phyloP scores from a whole-genome alignment of 345 rosid genomes.

The Sapria himalayana region DNA sequence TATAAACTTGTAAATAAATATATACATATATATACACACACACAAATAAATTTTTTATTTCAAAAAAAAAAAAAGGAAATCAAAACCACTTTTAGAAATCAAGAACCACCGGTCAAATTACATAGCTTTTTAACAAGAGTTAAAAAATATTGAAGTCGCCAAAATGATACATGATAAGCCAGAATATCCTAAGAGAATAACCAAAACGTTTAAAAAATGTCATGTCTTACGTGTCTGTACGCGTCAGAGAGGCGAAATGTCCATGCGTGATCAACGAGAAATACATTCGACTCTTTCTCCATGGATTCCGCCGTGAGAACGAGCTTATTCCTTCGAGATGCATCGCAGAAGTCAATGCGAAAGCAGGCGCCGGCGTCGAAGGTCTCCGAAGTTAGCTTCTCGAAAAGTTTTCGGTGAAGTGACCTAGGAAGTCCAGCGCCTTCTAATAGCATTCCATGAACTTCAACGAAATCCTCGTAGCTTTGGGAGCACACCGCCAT shows the following conservation, averaged over 20 bases:
- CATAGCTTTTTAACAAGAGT: too few species aligned
- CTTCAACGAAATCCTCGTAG: conserved; percentile 59
- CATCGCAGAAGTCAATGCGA: conserved; percentile 46
- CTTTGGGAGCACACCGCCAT: too few species aligned
- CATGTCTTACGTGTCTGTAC: conserved; percentile 32
- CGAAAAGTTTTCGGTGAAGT: conserved; percentile 47
- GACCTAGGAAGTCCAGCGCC: conserved; percentile 62
- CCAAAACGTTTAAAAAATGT: background rate
- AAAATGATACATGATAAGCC: too few species aligned
- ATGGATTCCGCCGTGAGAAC: conserved; percentile 36
- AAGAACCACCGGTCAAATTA: too few species aligned
- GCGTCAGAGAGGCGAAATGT: conserved; percentile 80
- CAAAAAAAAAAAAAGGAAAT: too few species aligned
- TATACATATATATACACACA: too few species aligned
- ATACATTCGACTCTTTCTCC: conserved; percentile 44
- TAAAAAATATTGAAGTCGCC: too few species aligned
- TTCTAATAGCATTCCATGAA: conserved; percentile 57
- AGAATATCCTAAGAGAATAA: background rate
- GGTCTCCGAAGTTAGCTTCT: conserved; percentile 47
- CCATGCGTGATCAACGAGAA: conserved; percentile 91
- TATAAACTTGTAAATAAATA: too few species aligned
- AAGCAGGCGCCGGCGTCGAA: conserved; percentile 73
- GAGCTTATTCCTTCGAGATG: conserved; percentile 47
- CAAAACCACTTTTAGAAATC: too few species aligned
- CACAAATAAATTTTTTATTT: too few species aligned